Base-by-base conservation (phyloP, 1,284 basidiomycete species). In the Earliella scabrosa region DNA sequence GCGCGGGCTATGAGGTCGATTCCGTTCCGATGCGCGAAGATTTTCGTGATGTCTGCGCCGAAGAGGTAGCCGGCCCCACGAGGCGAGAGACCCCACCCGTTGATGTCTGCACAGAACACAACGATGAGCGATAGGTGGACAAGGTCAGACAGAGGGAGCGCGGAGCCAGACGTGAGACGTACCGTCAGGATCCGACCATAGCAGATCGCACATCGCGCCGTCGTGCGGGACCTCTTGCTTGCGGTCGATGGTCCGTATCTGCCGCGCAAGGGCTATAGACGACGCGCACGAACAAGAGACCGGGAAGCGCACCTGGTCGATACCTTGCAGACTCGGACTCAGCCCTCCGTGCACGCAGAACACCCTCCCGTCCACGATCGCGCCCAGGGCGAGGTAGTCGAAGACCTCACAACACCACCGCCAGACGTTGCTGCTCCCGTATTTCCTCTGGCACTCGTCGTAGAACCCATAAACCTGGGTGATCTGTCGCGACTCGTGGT, bases 181-280 rank as follows among this genome's bases (percentile, higher is more conserved):
- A 95, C 93, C 95, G 71, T 99, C 97, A 34, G 97, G 97, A 80
- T 99, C 97, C 53, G 95, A 98, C 97, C 97, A 99, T 20, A 99
- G 80, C 6, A 99, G 77, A 75, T 99, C 97, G 70, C 97, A 99
- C 96, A 99, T 98, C 8, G 95, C 88, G 9, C 97, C 97, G 71
- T 99, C 97, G 72, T 99, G 97, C n/a, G 97, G 97, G 11, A 99
- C 97, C 72, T 99, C 97, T 75, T 98, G 95, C 74, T 97, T 96
- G 31, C 97, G 78, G 77, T 98, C 97, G 64, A 99, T 97, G 38
- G 88, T 83, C 43, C 97, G 90, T 69, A 99, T 98, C 94, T 98
- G 50, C 16, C 23, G 41, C 39, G 54, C 35, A 27, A 4, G 46
- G 21, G 6, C 16, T 10, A 10, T 6, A 2, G 38, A 8, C 4